phyloP scores from a whole-genome alignment of 2,329 filamentous ascomycete species.

The Diaporthe batatas region DNA sequence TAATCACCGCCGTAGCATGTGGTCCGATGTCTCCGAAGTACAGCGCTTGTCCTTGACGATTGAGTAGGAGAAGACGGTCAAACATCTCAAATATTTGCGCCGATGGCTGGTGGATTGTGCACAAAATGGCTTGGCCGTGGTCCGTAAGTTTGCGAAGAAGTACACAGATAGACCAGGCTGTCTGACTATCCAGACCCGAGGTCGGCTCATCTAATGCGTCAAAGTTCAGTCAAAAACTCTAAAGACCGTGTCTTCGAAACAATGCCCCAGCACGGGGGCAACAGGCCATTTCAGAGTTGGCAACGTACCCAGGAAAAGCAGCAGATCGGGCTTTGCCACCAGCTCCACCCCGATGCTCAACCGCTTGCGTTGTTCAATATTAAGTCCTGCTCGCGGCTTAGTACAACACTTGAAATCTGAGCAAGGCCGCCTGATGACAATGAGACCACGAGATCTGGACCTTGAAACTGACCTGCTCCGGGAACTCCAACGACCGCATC shows the following conservation, averaged over 20 bases:
- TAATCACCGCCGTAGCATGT: constrained; percentile 64
- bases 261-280: too few species aligned
- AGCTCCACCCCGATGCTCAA: constrained; percentile 80
- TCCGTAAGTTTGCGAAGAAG: constrained; percentile 75
- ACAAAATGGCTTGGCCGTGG: constrained; percentile 63
- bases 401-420: too few species aligned
- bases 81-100: constrained; percentile 62
- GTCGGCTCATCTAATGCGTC: constrained; percentile 73
- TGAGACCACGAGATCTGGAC: neutral
- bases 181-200: constrained; percentile 79
- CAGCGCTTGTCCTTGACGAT: constrained; percentile 65
- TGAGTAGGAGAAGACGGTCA: constrained; percentile 69
- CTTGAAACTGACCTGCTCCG: neutral
- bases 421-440: neutral
- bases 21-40: constrained; percentile 72
- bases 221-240: too few species aligned
- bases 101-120: constrained; percentile 66
- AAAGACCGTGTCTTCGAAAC: neutral
- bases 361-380: constrained; percentile 60
- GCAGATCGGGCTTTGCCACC: constrained; percentile 75
- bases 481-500: constrained; percentile 49
- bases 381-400: neutral
- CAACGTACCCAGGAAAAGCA: constrained; percentile 65
- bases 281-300: neutral
- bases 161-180: constrained; percentile 78